Percentiles rank a stretch among this genome's conserved stretches.
Evolutionary conservation across 129 eudicot genomes (phyloP).

Genomic region (Pulicaria dysenterica): DNA sequence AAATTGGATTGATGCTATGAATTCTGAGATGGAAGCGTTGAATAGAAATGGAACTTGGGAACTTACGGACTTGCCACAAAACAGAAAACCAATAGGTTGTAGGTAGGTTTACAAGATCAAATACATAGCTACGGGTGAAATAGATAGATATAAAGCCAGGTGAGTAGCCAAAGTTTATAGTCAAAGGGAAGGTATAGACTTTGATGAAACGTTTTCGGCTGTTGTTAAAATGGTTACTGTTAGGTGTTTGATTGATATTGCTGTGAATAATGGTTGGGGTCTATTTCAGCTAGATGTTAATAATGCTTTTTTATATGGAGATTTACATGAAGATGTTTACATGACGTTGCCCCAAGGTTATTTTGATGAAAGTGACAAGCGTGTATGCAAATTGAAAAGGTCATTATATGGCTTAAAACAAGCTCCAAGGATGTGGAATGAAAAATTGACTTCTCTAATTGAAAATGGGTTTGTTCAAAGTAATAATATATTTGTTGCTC

Average conservation of each 20-base stretch:
- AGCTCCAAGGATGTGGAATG: not conserved
- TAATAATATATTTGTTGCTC: not conserved
- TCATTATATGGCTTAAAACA: not conserved
- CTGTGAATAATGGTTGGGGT: not conserved
- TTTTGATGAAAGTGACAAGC: not conserved
- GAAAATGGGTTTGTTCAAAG: not conserved
- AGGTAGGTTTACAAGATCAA: too few species aligned
- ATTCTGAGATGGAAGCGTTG: too few species aligned
- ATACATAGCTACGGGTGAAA: not conserved
- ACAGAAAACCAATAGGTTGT: too few species aligned
- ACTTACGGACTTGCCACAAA: too few species aligned
- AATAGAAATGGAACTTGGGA: too few species aligned
- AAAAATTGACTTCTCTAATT: not conserved
- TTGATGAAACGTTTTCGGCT: too few species aligned
- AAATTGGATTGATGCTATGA: too few species aligned
- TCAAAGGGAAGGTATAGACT: not conserved
- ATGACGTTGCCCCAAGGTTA: not conserved
- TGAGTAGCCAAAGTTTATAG: not conserved
- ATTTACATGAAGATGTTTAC: not conserved
- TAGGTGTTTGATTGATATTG: not conserved
- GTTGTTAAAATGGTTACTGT: not conserved
- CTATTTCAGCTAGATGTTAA: too few species aligned
- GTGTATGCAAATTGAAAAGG: not conserved
- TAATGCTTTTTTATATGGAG: not conserved
- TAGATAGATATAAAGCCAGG: not conserved